Base-by-base conservation (phyloP, 345 rosid genomes). In the Camelina laxa region DNA sequence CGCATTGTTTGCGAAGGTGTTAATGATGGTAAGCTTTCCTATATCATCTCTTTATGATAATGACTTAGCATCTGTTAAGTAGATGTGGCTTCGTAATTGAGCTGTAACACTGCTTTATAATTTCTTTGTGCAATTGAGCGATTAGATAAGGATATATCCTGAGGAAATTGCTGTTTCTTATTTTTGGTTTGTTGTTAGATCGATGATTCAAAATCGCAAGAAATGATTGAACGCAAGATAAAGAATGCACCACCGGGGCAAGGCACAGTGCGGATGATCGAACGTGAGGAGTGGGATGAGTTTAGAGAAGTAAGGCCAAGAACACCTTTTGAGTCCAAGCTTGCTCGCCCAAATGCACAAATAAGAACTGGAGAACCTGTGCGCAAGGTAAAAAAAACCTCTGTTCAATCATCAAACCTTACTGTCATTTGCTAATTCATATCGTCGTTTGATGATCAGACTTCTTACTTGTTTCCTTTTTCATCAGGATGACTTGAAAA, bases 241-340 rank as follows among this genome's bases (percentile, higher is more conserved):
- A 84, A 86, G 75, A 82, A 91, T 65, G 91, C 96, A 79, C 99
- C 96, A 65, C 77, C 82, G 19, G 97, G 86, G 70, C 91, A 85
- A 86, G 99, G 99, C 72, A 84, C 90, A 0, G 82, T 90, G 54
- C 75, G 96, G 85, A 87, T 87, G 99, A 82, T 95, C 17, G 82
- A 75, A 35, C 93, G 85, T 19, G 92, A 92, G 66, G 99, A 95
- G 70, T 95, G 99, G 97, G 96, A 87, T 51, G 84, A 85, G 67
- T 64, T 92, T 65, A 84, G 91, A 59, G 97, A 92, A 80, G 89
- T 88, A 76, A 90, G 99, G 80, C 96, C 99, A 31, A 84, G 96
- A 84, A 92, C 97, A 54, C 97, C 97, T 39, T 92, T 92, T 31
- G 99, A 95, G 80, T 95, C 99, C 75, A 90, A 83, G 84, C 90